Evolutionary conservation across 75 land plant species (phyloP).

Genomic region (Larix kaempferi): DNA sequence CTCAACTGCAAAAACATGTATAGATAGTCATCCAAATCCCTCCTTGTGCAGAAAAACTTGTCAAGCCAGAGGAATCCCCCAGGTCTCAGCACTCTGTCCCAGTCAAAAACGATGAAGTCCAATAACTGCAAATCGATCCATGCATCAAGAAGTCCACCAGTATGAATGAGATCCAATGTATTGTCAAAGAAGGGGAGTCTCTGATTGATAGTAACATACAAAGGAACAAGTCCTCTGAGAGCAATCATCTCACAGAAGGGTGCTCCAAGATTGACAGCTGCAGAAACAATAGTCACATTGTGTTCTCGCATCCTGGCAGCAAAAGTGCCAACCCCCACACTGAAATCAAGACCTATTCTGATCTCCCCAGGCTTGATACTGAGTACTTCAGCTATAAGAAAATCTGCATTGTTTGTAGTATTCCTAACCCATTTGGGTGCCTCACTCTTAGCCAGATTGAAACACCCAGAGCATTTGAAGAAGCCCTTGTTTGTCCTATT

Average conservation of each 20-base stretch:
- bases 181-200: constrained; percentile 90
- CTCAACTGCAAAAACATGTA: constrained; percentile 92
- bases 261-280: constrained; percentile 81
- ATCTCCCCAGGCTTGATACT: constrained; percentile 74
- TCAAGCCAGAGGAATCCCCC: constrained; percentile 93
- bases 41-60: constrained; percentile 69
- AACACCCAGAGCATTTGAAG: constrained; percentile 71
- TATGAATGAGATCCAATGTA: constrained; percentile 86
- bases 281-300: constrained; percentile 70
- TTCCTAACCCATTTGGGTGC: constrained; percentile 49
- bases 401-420: constrained; percentile 45
- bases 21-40: constrained; percentile 81
- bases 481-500: constrained; percentile 55
- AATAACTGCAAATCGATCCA: constrained; percentile 78
- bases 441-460: constrained; percentile 66
- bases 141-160: constrained; percentile 70
- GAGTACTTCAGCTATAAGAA: constrained; percentile 58
- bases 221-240: constrained; percentile 71
- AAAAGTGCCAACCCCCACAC: constrained; percentile 75
- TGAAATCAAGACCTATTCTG: constrained; percentile 76
- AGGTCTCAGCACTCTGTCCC: constrained; percentile 85
- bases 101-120: constrained; percentile 84
- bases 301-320: constrained; percentile 89
- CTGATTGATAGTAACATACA: constrained; percentile 64
- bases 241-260: constrained; percentile 91